These are phyloP conservation scores for Neofusicoccum parvum DNA, from an alignment of 2,329 filamentous ascomycete species.

Conservation along the genomic window DNA sequence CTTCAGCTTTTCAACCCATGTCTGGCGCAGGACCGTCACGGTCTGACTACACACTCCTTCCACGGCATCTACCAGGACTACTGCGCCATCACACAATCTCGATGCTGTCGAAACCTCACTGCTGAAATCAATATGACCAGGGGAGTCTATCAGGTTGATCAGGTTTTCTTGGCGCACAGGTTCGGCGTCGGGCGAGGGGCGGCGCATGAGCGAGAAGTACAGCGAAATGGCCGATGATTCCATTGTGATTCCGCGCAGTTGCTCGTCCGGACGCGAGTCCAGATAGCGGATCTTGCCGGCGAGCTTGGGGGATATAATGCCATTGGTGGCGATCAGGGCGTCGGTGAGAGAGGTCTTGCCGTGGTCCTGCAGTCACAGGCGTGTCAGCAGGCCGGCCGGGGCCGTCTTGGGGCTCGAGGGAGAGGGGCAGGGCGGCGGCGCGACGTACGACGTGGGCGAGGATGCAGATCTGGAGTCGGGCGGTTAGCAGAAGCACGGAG, in stretches of 20 bases:
- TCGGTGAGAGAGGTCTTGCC: conserved; percentile 98
- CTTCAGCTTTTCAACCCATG: conserved; percentile 94
- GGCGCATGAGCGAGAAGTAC: conserved; percentile 88
- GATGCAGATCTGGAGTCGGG: conserved; percentile 76
- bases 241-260: conserved; percentile 98
- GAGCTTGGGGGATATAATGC: conserved; percentile 96
- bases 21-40: conserved; percentile 91
- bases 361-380: conserved; percentile 66
- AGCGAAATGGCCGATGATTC: conserved; percentile 97
- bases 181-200: conserved; percentile 66
- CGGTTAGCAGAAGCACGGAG: background rate
- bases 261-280: conserved; percentile 94
- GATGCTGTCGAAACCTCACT: conserved; percentile 97
- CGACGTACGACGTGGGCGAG: conserved; percentile 77
- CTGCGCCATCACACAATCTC: conserved; percentile 87
- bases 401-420: background rate
- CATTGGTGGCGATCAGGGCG: conserved; percentile 95
- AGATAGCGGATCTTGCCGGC: conserved; percentile 98
- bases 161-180: conserved; percentile 85
- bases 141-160: conserved; percentile 96
- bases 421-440: background rate
- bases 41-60: conserved; percentile 99
- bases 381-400: conserved; percentile 21
- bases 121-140: conserved; percentile 97
- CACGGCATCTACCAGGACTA: conserved; percentile 93